phyloP scores from a whole-genome alignment of 2,329 filamentous ascomycete species.

The Botrytis squamosa region DNA sequence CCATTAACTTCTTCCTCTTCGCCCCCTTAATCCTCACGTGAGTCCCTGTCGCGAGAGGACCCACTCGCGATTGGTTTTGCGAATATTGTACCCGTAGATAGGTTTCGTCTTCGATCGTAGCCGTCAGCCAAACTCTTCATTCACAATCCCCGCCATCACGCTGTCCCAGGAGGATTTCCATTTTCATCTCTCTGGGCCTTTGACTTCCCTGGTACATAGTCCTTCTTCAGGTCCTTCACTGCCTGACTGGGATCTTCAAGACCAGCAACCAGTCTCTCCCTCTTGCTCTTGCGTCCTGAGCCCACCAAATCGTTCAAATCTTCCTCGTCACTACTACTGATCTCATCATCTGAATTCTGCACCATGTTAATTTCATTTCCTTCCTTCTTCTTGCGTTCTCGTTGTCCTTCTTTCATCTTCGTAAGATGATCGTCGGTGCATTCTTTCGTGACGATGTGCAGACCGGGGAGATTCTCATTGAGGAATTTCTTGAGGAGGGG shows the following conservation, averaged over 20 bases:
- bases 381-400: conserved; percentile 68
- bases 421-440: conserved; percentile 75
- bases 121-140: neutral
- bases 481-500: conserved; percentile 71
- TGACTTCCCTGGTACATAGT: conserved; percentile 29
- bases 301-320: conserved; percentile 25
- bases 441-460: conserved; percentile 72
- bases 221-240: conserved; percentile 25
- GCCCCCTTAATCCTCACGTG: neutral
- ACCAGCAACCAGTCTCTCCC: conserved; percentile 51
- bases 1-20: neutral
- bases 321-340: conserved; percentile 42
- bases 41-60: neutral
- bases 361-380: conserved; percentile 54
- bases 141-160: neutral
- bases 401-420: conserved; percentile 74
- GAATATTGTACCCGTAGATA: neutral
- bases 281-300: conserved; percentile 41
- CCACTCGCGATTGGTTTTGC: neutral
- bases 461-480: conserved; percentile 69
- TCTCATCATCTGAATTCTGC: conserved; percentile 48
- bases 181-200: conserved; percentile 29
- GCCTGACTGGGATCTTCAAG: conserved; percentile 35
- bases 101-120: neutral
- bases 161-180: conserved; percentile 23